These are phyloP conservation scores for Trichoderma arundinaceum DNA, from an alignment of 2,329 filamentous ascomycete species.

Conservation along the genomic window DNA sequence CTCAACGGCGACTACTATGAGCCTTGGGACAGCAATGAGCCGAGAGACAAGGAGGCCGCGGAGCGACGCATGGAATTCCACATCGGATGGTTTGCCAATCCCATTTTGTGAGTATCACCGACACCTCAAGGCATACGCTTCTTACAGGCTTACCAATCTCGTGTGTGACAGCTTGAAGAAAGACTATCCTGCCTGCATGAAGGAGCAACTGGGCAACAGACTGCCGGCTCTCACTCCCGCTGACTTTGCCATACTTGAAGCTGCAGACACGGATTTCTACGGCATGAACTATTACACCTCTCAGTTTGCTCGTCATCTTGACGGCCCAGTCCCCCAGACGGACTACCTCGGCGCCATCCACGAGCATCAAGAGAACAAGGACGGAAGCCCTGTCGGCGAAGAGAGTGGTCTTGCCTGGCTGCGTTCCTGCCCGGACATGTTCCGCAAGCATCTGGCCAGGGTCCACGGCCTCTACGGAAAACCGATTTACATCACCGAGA, in stretches of 20 bases:
- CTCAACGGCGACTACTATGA: slow-evolving; percentile 49
- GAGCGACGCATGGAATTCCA: slow-evolving; percentile 47
- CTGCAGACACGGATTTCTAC: slow-evolving; percentile 44
- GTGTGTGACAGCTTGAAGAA: slow-evolving; percentile 35
- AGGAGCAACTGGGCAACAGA: slow-evolving; percentile 42
- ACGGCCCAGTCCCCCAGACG: slow-evolving; percentile 36
- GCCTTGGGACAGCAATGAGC: slow-evolving; percentile 42
- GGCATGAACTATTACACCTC: slow-evolving; percentile 52
- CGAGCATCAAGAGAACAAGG: slow-evolving; percentile 42
- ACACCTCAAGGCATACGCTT: background rate
- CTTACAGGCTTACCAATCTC: background rate
- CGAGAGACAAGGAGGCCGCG: slow-evolving; percentile 41
- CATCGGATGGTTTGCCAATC: slow-evolving; percentile 50
- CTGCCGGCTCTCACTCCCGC: slow-evolving; percentile 41
- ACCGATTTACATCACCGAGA: slow-evolving; percentile 43
- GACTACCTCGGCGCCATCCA: slow-evolving; percentile 46
- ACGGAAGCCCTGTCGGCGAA: slow-evolving; percentile 41
- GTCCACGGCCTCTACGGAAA: slow-evolving; percentile 38
- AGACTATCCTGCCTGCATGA: slow-evolving; percentile 48
- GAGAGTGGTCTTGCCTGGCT: slow-evolving; percentile 46
- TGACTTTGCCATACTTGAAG: slow-evolving; percentile 39
- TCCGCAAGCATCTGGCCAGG: slow-evolving; percentile 41
- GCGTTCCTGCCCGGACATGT: slow-evolving; percentile 40
- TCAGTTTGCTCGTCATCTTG: slow-evolving; percentile 43
- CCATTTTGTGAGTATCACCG: slow-evolving; percentile 43